Conservation (phyloP, 2,329 filamentous ascomycete species). For the Colletotrichum somersetense region DNA sequence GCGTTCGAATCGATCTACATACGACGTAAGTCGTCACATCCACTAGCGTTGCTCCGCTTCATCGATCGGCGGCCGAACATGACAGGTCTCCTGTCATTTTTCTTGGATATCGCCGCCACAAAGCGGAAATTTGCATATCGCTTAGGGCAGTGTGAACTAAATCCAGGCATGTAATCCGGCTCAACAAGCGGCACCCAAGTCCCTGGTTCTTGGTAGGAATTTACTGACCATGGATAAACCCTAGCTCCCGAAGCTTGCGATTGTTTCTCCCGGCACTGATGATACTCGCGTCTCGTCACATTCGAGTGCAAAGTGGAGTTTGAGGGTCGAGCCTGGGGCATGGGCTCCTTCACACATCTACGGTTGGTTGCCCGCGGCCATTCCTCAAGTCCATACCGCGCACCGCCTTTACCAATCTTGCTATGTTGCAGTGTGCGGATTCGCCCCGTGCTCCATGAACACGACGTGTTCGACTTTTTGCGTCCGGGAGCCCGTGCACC, state of each 20-base stretch:
- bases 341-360: slow-evolving; percentile 1
- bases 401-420: too few species aligned
- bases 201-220: slow-evolving; percentile 31
- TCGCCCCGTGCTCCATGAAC: not conserved
- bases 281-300: slow-evolving; percentile 16
- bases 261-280: not conserved
- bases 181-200: slow-evolving; percentile 2
- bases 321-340: not conserved
- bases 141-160: not conserved
- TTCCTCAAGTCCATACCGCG: not conserved
- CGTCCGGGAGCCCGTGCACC: not conserved
- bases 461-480: slow-evolving; percentile 16
- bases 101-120: not conserved
- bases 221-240: not conserved
- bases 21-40: not conserved
- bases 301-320: slow-evolving; percentile 21
- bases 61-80: slow-evolving; percentile 26
- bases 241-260: not conserved
- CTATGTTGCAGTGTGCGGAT: not conserved
- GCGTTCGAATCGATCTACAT: slow-evolving; percentile 8
- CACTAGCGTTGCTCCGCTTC: slow-evolving; percentile 12
- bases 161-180: slow-evolving; percentile 18
- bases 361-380: slow-evolving; percentile 22
- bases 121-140: slow-evolving; percentile 3
- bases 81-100: slow-evolving; percentile 8